Conservation (phyloP, 129 eudicot species). For the Flaveria ramosissima region DNA sequence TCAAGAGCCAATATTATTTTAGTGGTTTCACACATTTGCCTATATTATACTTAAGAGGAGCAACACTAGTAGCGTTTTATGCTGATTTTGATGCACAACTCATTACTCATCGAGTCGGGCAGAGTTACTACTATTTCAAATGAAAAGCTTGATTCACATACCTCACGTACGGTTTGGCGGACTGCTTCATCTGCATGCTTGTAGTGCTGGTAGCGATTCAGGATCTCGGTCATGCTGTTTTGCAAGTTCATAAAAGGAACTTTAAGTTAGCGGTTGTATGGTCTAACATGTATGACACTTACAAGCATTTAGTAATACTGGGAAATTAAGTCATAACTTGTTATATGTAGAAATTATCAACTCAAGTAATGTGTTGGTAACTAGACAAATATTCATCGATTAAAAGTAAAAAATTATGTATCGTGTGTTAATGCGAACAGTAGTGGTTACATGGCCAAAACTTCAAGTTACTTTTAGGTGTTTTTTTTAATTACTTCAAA, state of each 20-base stretch:
- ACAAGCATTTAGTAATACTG: neutral
- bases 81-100: neutral
- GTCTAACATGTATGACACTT: neutral
- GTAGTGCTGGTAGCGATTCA: constrained; percentile 17
- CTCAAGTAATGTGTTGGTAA: neutral
- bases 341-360: neutral
- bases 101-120: neutral
- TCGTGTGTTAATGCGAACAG: no score
- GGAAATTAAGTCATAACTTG: neutral
- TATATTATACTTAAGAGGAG: neutral
- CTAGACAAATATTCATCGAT: neutral
- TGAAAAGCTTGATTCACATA: neutral
- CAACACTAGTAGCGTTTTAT: neutral
- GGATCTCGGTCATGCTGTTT: constrained; percentile 18
- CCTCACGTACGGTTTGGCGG: constrained; percentile 1
- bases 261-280: neutral
- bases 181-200: constrained; percentile 22
- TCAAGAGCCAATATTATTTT: neutral
- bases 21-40: neutral
- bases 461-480: neutral
- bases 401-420: neutral
- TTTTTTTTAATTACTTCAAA: neutral
- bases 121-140: neutral
- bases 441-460: neutral
- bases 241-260: neutral